These are phyloP conservation scores for Porphyrellus cyaneotinctus DNA, from an alignment of 768 basidiomycete species.

Conservation along the genomic window DNA sequence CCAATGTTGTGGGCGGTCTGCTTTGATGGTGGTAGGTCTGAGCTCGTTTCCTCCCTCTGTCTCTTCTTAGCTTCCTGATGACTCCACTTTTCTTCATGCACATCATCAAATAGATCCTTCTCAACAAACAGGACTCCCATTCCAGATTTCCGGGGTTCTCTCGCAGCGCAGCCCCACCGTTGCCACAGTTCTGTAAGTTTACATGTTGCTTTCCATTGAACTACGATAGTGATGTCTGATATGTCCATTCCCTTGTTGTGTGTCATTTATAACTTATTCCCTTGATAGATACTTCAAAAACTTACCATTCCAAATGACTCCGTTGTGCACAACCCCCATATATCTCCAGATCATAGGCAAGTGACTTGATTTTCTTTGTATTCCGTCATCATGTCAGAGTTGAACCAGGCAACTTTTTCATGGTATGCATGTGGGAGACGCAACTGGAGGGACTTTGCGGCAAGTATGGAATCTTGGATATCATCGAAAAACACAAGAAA, in stretches of 20 bases:
- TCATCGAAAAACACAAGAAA: not conserved
- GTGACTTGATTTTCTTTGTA: not conserved
- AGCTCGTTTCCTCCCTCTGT: too few species aligned
- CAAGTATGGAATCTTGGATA: not conserved
- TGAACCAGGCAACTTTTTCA: not conserved
- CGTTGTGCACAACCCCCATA: not conserved
- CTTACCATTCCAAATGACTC: not conserved
- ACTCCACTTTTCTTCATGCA: not conserved
- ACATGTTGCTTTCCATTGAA: not conserved
- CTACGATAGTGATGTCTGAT: not conserved
- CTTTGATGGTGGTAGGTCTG: too few species aligned
- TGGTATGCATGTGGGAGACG: not conserved
- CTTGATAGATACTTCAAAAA: too few species aligned
- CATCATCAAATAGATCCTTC: not conserved
- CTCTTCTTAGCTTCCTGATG: too few species aligned
- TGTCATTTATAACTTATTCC: too few species aligned
- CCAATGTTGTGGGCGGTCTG: too few species aligned
- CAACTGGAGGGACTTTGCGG: not conserved
- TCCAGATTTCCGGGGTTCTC: not conserved
- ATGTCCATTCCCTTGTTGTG: not conserved
- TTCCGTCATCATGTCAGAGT: not conserved
- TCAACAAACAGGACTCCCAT: not conserved
- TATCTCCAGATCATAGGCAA: not conserved
- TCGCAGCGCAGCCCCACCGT: not conserved
- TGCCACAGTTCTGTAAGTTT: not conserved